Conservation (phyloP, 208 protist genomes). For the Crithidia acanthocephali region DNA sequence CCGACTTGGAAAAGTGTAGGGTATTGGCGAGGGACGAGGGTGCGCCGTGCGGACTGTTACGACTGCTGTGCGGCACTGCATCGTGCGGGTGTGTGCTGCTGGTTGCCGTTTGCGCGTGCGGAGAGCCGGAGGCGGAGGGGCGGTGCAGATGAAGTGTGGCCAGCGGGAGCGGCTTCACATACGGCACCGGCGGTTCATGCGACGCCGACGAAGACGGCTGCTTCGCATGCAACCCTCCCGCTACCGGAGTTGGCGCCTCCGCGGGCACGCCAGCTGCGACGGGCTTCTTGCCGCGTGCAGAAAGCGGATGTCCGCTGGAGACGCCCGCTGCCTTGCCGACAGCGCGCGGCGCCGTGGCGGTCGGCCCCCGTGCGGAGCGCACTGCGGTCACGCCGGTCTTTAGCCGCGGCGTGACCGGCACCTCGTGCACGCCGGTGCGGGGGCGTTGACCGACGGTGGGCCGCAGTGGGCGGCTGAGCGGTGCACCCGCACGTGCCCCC, state of each 20-base stretch:
- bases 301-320: slow-evolving; percentile 1
- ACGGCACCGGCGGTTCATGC: neutral
- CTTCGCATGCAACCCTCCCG: too few relatives aligned
- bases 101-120: neutral
- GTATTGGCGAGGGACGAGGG: neutral
- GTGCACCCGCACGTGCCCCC: neutral
- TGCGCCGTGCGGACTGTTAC: neutral
- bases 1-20: neutral
- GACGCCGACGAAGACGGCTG: neutral
- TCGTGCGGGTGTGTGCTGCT: neutral
- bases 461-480: slow-evolving; percentile 2
- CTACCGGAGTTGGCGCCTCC: neutral
- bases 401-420: neutral
- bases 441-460: slow-evolving; percentile 1
- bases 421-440: neutral
- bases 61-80: neutral
- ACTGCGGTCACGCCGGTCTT: neutral
- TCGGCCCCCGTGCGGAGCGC: too few relatives aligned
- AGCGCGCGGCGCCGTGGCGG: neutral
- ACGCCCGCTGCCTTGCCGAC: neutral
- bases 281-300: slow-evolving; percentile 3
- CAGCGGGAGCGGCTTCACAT: slow-evolving; percentile 29
- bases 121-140: neutral
- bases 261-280: neutral
- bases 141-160: neutral